Evolutionary conservation across 345 rosid species (phyloP), one percentile per base, ranked within the genome.

Genomic region (Triadica sebifera): DNA sequence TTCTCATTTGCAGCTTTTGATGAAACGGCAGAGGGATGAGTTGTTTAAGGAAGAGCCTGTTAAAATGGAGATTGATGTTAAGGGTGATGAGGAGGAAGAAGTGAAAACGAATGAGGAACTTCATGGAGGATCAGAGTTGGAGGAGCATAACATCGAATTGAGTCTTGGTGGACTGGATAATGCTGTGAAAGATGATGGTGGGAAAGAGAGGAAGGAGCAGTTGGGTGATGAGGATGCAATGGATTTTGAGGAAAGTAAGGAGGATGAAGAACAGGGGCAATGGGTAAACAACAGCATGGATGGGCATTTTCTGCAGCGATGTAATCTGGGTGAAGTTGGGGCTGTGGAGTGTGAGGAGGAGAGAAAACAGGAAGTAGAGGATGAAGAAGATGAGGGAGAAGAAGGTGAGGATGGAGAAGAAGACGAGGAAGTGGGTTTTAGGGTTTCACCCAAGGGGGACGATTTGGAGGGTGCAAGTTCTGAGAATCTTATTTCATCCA

Each of bases 1-100:
- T 0, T 91, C 98, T 1, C 97, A 95, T 79, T 74, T 95, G 82
- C 98, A 95, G 82, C 78, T 84, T 77, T 74, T 94, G 90, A 92
- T 93, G 20, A 86, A 86, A 67, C 39, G 11, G 46, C 95, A 90
- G 84, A 83, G 69, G 45, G 77, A 72, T 52, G 87, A 82, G 22
- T 13, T 90, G 75, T 70, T 92, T 37, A 50, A 6, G 61, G 82
- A 81, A 46, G 81, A 69, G 62, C 41, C 62, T 34, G 53, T 24
- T 47, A 59, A 29, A 46, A 58, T 72, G 75, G 89, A 81, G 63
- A 74, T 75, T 57, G 84, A 74, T 78, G 72, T 70, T 4, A 67
- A 80, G 75, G 85, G 80, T 64, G 86, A 81, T 8, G 86, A 83
- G 6, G 78, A 73, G 70, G 86, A 70, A 45, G 83, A 75, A 49